Evolutionary conservation across 345 rosid genomes (phyloP), one percentile per base, ranked within the genome.

Genomic region (Chamaenerion angustifolium): DNA sequence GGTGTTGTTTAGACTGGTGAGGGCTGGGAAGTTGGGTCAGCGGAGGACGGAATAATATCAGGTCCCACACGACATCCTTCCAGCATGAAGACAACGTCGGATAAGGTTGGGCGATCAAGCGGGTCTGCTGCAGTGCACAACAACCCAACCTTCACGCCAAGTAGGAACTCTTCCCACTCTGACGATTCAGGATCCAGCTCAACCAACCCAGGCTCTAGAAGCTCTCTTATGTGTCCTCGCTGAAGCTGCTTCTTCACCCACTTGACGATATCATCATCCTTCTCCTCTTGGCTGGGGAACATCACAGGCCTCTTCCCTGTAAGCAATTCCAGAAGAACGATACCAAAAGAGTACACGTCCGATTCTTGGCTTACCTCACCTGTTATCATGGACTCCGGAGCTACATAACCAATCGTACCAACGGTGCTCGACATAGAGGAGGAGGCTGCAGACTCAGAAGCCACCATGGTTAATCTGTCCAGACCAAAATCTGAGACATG

Each of bases 221-320:
- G 68, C 65, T 92, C 96, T 1, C 82, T 66, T 11, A 92, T 74
- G 64, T 83, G 98, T 1, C 98, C 92, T 59, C 68, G 76, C 31
- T 92, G 96, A 19, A 92, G 73, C 53, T 92, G 98, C 61, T 77
- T 87, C 76, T 92, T 92, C 6, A 92, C 98, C 96, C 96, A 92
- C 61, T 87, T 92, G 65, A 92, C 98, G 16, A 92, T 87, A 54
- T 92, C 96, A 42, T 92, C 98, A 23, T 92, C 98, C 37, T n/a
- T n/a, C n/a, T n/a, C n/a, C n/a, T 92, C 98, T 59, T 81, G 76
- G 0, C 3, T 2, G 4, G 77, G 80, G 73, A 92, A 87, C 98
- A 87, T 82, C n/a, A 82, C 79, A 0, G 98, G 95, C 58, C 84
- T 76, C 58, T 77, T 83, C 4, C 96, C 98, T 0, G 98, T 92